These are phyloP conservation scores for Boletus sp. DNA, from an alignment of 1,284 basidiomycete species.

Conservation along the genomic window DNA sequence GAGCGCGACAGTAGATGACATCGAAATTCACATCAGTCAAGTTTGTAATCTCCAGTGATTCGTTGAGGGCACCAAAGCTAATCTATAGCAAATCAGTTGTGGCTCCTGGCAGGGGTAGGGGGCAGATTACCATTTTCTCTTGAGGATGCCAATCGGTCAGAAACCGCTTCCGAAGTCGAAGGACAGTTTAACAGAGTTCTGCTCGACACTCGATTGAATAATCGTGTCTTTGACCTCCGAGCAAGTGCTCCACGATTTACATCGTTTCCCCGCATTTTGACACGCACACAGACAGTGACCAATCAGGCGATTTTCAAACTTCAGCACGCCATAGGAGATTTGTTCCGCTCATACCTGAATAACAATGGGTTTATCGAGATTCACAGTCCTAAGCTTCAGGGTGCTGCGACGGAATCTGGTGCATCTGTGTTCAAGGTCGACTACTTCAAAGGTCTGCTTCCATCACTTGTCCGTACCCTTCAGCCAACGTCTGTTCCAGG, in stretches of 20 bases:
- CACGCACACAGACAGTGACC: constrained; percentile 69
- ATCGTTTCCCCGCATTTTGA: constrained; percentile 9
- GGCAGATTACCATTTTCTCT: constrained; percentile 84
- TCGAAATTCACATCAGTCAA: constrained; percentile 85
- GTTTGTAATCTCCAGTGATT: constrained; percentile 37
- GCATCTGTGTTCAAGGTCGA: constrained; percentile 96
- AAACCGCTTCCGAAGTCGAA: constrained; percentile 71
- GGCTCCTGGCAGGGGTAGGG: constrained; percentile 78
- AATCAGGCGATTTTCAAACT: constrained; percentile 97
- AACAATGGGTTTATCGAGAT: constrained; percentile 86
- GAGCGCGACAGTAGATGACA: constrained; percentile 84
- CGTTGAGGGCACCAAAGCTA: neutral
- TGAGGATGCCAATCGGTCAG: constrained; percentile 88
- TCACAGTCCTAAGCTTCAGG: constrained; percentile 96
- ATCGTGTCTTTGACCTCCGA: constrained; percentile 91
- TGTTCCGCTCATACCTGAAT: constrained; percentile 88
- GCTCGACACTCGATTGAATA: constrained; percentile 92
- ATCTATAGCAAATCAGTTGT: constrained; percentile 54
- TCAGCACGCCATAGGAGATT: constrained; percentile 81
- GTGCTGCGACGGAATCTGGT: constrained; percentile 94
- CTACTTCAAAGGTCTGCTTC: constrained; percentile 88
- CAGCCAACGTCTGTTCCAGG: constrained; percentile 42
- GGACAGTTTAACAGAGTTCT: constrained; percentile 72
- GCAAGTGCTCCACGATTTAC: constrained; percentile 41
- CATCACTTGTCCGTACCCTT: neutral